Evolutionary conservation across 2,329 filamentous ascomycete genomes (phyloP).

Genomic region (Epichloe glyceriae): DNA sequence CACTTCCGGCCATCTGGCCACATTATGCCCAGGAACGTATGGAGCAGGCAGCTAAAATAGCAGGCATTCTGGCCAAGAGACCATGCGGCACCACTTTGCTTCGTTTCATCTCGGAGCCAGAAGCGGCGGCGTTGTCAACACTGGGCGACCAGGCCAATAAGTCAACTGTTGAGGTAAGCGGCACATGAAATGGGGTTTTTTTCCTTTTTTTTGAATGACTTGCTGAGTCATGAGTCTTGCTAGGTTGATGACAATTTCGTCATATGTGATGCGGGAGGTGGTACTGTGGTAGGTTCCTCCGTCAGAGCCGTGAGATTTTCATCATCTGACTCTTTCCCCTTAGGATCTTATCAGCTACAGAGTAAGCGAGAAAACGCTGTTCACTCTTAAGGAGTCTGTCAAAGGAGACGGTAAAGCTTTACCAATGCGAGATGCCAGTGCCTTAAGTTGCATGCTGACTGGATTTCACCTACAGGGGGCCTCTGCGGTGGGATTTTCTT

Average conservation of each 20-base stretch:
- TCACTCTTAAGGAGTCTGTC: constrained; percentile 23
- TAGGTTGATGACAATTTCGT: constrained; percentile 14
- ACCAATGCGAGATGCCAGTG: not conserved
- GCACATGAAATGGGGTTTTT: too few relatives aligned
- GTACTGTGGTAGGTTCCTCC: constrained; percentile 18
- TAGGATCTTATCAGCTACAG: constrained; percentile 30
- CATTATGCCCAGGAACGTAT: constrained; percentile 24
- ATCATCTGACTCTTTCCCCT: not conserved
- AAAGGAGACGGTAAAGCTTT: constrained; percentile 20
- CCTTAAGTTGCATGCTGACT: not conserved
- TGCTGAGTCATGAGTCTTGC: not conserved
- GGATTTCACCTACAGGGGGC: constrained; percentile 12
- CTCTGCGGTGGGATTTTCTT: constrained; percentile 29
- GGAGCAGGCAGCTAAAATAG: constrained; percentile 18
- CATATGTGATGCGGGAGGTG: constrained; percentile 25
- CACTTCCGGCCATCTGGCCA: constrained; percentile 34
- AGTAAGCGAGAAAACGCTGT: constrained; percentile 10
- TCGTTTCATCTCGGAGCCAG: constrained; percentile 28
- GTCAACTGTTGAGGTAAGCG: constrained; percentile 10
- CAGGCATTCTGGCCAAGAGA: constrained; percentile 23
- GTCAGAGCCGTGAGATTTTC: not conserved
- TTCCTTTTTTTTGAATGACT: too few relatives aligned
- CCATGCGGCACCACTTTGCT: constrained; percentile 17
- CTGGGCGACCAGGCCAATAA: constrained; percentile 17
- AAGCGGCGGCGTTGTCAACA: constrained; percentile 29